Base-by-base conservation (phyloP, 495 filamentous ascomycete species). In the Trichoderma orchidacearum region DNA sequence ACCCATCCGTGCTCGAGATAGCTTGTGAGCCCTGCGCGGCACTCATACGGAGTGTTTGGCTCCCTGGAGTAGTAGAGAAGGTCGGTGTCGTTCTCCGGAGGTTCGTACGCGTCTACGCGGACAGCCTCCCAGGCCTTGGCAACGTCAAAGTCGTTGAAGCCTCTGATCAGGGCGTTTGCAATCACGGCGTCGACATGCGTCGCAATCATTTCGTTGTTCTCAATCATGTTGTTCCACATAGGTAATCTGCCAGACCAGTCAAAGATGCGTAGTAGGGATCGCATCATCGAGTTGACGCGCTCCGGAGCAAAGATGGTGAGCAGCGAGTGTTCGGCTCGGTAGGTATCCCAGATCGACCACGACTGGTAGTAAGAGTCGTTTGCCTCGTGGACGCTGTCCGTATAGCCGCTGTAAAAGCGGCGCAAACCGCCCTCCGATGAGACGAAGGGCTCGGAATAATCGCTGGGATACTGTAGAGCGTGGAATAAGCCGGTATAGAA, bases 281-380 rank as follows among this genome's bases (percentile, higher is more conserved):
- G 61, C 66, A 68, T 68, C 66, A 68, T 55, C 18, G 60, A 51
- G 27, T 63, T 63, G 13, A 68, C 66, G 6, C 64, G 59, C 27
- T 68, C 66, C 4, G 66, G 66, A 1, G 66, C 61, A 25, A 66
- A 62, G 11, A 66, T 25, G 8, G 66, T 62, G 0, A 66, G 31
- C 3, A 68, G 61, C 1, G 66, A 68, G 45, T 68, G 66, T 30
- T 68, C 66, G 5, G 66, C 66, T 0, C 66, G 58, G 48, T 62
- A 68, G 0, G 66, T 68, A 48, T 68, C 66, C 66, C 66, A 68
- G 29, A 68, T 64, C 1, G 66, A 68, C 66, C 66, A 68, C 11
- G 66, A 68, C 32, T 68, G 66, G 35, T 66, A 68, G 52, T 68
- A 68, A 0, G 66, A 66, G 3, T 66, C 66, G 28, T 64, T 65